Evolutionary conservation across 495 filamentous ascomycete genomes (phyloP).

Genomic region (Sporormia fimetaria): DNA sequence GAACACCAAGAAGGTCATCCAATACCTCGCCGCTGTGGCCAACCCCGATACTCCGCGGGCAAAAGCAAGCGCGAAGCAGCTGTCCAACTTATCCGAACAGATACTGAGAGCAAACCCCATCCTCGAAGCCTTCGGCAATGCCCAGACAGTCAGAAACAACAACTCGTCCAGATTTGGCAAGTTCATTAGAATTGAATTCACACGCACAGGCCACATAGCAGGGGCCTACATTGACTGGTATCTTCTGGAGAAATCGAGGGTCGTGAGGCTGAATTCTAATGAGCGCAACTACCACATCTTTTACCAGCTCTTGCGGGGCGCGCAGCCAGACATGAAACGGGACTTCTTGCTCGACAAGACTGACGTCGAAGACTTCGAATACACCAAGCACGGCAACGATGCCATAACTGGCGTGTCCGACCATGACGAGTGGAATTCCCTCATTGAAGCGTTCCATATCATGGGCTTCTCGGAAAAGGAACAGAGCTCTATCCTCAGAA

Average conservation of each 20-base stretch:
- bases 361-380: constrained; percentile 76
- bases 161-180: constrained; percentile 99
- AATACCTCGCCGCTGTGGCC: constrained; percentile 92
- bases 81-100: constrained; percentile 88
- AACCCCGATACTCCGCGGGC: constrained; percentile 60
- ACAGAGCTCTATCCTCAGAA: constrained; percentile 69
- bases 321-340: constrained; percentile 57
- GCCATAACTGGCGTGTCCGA: constrained; percentile 86
- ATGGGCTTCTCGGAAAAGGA: constrained; percentile 91
- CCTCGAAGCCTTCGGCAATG: constrained; percentile 95
- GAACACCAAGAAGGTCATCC: constrained; percentile 99
- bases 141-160: constrained; percentile 94
- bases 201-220: constrained; percentile 76
- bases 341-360: constrained; percentile 62
- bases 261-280: constrained; percentile 71
- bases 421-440: constrained; percentile 72
- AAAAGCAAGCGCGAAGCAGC: constrained; percentile 50
- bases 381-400: constrained; percentile 83
- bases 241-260: constrained; percentile 89
- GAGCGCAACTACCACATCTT: constrained; percentile 98
- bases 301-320: constrained; percentile 86
- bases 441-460: constrained; percentile 86
- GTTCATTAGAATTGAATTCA: constrained; percentile 97
- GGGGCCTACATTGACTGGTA: constrained; percentile 99
- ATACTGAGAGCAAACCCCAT: constrained; percentile 96